Percentiles rank a stretch among this genome's conserved stretches.
Evolutionary conservation across 768 basidiomycete genomes (phyloP).

Genomic region (Leccinellum albellum): DNA sequence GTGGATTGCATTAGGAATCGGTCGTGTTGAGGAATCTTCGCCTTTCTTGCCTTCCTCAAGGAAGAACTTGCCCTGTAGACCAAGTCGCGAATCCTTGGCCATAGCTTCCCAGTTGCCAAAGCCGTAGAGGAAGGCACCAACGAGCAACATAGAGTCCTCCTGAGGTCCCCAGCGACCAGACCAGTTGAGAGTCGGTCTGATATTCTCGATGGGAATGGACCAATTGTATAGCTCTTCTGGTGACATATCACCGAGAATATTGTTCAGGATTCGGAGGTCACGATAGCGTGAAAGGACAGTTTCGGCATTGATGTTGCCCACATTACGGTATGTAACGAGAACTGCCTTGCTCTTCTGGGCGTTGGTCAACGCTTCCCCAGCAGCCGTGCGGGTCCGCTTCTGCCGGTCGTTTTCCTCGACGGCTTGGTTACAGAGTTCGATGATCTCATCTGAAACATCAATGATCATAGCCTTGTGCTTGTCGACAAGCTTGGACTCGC

Average conservation of each 20-base stretch:
- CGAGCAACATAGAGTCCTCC: conserved; percentile 92
- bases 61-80: conserved; percentile 92
- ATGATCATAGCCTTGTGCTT: conserved; percentile 93
- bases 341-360: conserved; percentile 98
- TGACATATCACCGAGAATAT: conserved; percentile 63
- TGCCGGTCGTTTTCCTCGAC: conserved; percentile 82
- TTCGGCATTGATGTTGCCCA: conserved; percentile 95
- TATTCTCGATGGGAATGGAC: conserved; percentile 86
- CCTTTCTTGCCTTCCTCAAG: conserved; percentile 96
- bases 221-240: conserved; percentile 73
- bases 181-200: conserved; percentile 94
- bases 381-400: conserved; percentile 69
- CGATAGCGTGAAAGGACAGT: conserved; percentile 87
- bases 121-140: conserved; percentile 90
- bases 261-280: conserved; percentile 84
- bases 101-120: conserved; percentile 98
- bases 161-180: conserved; percentile 90
- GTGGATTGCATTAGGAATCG: conserved; percentile 96
- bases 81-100: conserved; percentile 80
- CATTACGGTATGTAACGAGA: conserved; percentile 83
- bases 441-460: conserved; percentile 89
- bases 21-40: conserved; percentile 77
- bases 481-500: conserved; percentile 84
- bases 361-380: conserved; percentile 86
- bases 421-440: conserved; percentile 77